phyloP scores from a whole-genome alignment of 306 rosid species.

The Morella rubra region DNA sequence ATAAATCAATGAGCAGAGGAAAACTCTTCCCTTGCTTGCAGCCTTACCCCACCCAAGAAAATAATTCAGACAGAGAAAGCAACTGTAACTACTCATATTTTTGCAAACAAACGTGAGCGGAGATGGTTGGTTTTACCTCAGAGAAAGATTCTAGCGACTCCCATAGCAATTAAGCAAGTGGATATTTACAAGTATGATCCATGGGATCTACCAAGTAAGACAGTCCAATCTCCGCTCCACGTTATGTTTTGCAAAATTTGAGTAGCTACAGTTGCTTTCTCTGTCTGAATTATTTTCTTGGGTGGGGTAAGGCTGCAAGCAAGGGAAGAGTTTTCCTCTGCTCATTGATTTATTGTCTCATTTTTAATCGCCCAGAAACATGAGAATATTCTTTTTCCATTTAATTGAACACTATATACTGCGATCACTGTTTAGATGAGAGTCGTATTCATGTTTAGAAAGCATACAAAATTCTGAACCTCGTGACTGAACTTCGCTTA shows the following conservation, averaged over 20 bases:
- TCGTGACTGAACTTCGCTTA: not conserved
- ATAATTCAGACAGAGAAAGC: constrained; percentile 2
- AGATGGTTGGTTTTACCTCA: constrained; percentile 59
- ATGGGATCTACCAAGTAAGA: constrained; percentile 93
- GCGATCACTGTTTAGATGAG: not conserved
- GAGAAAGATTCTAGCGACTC: constrained; percentile 55
- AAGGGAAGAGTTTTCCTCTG: not conserved
- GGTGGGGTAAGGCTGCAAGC: not conserved
- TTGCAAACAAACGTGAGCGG: not conserved
- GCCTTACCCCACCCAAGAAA: not conserved
- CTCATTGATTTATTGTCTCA: not conserved
- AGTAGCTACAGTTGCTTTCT: constrained; percentile 2
- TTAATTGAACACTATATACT: not conserved
- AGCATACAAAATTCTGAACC: not conserved
- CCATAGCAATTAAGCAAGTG: constrained; percentile 69
- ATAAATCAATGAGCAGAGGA: not conserved
- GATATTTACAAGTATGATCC: constrained; percentile 80
- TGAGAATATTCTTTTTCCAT: not conserved
- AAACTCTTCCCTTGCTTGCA: not conserved
- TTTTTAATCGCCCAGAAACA: not conserved
- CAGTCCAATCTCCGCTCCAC: not conserved
- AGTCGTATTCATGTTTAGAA: not conserved
- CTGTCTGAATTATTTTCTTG: not conserved
- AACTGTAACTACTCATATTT: not conserved
- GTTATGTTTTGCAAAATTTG: not conserved